Evolutionary conservation across 805 yeast genomes (phyloP).

Genomic region (Myxozyma vanderwaltii): DNA sequence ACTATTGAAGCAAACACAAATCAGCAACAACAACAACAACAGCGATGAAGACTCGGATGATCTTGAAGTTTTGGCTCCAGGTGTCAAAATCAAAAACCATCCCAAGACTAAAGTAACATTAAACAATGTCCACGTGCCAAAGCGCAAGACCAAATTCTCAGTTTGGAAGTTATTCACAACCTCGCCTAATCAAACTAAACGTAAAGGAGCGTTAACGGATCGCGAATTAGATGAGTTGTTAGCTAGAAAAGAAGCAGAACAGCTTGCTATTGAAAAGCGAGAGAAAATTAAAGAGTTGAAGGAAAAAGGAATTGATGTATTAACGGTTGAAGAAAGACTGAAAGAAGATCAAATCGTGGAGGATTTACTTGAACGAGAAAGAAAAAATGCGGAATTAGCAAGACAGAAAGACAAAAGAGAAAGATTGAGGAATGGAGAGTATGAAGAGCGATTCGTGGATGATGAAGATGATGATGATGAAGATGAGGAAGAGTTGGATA

Average conservation of each 20-base stretch:
- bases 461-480: constrained; percentile 22
- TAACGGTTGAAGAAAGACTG: constrained; percentile 21
- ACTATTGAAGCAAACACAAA: neutral
- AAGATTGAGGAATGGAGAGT: constrained; percentile 8
- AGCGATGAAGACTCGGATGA: constrained; percentile 10
- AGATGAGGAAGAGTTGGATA: constrained; percentile 23
- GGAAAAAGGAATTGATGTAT: constrained; percentile 15
- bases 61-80: constrained; percentile 20
- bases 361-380: constrained; percentile 27
- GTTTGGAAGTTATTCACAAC: constrained; percentile 4
- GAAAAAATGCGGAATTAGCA: constrained; percentile 24
- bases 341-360: constrained; percentile 29
- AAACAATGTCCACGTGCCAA: constrained; percentile 9
- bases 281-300: constrained; percentile 11
- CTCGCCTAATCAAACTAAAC: neutral
- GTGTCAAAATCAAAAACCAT: neutral
- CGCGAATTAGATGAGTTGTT: constrained; percentile 13
- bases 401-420: constrained; percentile 20
- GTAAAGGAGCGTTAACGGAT: constrained; percentile 14
- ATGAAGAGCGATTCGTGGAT: constrained; percentile 14
- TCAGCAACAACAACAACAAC: neutral
- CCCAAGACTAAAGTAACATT: constrained; percentile 7
- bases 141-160: neutral
- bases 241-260: constrained; percentile 12
- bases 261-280: constrained; percentile 13